Percentiles rank a stretch among this genome's conserved stretches.
phyloP scores from a whole-genome alignment of 225 moss, liverwort and hornwort species.

The Straminergon stramineum region DNA sequence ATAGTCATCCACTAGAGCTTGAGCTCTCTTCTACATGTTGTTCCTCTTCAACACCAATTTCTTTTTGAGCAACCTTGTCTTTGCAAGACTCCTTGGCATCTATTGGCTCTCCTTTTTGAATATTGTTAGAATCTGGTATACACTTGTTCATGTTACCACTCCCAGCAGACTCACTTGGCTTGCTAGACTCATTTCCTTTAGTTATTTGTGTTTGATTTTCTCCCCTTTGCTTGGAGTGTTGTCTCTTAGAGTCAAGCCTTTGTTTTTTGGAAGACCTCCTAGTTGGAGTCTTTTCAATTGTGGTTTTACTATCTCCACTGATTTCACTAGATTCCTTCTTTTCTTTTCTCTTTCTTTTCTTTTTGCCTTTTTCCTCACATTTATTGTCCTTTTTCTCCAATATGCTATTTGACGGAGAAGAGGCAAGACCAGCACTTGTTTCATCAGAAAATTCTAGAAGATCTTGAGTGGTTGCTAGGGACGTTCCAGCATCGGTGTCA shows the following conservation, averaged over 20 bases:
- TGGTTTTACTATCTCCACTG: background rate
- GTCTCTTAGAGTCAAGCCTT: background rate
- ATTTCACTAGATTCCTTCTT: background rate
- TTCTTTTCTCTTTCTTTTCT: background rate
- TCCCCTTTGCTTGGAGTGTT: background rate
- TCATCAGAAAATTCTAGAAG: background rate
- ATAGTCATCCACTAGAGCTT: conserved; percentile 21
- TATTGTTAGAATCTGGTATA: background rate
- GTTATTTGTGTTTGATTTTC: background rate
- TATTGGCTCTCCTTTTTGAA: background rate
- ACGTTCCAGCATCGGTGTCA: background rate
- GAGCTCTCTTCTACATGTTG: conserved; percentile 8
- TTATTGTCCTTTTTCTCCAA: background rate
- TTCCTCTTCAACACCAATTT: background rate
- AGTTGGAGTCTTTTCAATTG: background rate
- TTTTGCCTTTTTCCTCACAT: background rate
- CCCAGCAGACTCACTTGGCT: conserved; percentile 11
- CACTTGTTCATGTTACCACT: conserved; percentile 17
- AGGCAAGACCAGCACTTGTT: background rate
- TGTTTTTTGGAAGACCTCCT: background rate
- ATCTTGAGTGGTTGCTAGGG: conserved; percentile 2
- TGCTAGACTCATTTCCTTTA: background rate
- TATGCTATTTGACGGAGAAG: background rate
- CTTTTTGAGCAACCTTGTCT: background rate
- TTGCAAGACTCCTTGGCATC: background rate